Conservation (phyloP, 2,329 filamentous ascomycete species). For the Ophioceras dolichostomum region DNA sequence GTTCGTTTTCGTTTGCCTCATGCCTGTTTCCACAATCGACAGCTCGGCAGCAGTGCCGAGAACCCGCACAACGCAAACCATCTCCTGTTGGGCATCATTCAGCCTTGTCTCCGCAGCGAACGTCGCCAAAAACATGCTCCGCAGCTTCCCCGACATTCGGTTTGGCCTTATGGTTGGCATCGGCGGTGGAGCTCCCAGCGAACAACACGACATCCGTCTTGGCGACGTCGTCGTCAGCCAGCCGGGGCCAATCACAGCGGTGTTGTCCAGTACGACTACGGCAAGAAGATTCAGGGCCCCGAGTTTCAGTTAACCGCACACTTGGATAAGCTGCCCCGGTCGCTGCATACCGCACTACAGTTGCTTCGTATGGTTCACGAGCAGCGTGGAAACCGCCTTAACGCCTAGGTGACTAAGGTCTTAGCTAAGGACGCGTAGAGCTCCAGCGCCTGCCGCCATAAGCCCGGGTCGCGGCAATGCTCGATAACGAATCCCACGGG, state of each 20-base stretch:
- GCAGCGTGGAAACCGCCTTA: too few species aligned
- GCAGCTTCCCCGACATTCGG: slow-evolving; percentile 16
- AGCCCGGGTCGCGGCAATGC: neutral
- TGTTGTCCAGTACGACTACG: slow-evolving; percentile 16
- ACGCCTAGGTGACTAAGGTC: too few species aligned
- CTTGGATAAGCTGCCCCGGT: slow-evolving; percentile 1
- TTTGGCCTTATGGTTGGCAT: slow-evolving; percentile 21
- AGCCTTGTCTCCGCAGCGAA: slow-evolving; percentile 13
- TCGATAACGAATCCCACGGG: neutral
- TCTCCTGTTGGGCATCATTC: too few species aligned
- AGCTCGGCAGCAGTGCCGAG: too few species aligned
- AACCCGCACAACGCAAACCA: too few species aligned
- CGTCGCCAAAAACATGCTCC: slow-evolving; percentile 15
- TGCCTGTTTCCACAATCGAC: too few species aligned
- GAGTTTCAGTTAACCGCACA: slow-evolving; percentile 4
- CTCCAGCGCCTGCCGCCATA: neutral
- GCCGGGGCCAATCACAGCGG: slow-evolving; percentile 9
- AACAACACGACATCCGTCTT: slow-evolving; percentile 19
- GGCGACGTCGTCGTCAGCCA: slow-evolving; percentile 18
- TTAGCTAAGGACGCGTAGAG: too few species aligned
- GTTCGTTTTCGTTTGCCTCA: too few species aligned
- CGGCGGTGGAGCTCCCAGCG: slow-evolving; percentile 20
- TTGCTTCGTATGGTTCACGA: too few species aligned
- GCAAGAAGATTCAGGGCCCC: slow-evolving; percentile 10
- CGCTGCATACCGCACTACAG: too few species aligned